phyloP scores from a whole-genome alignment of 352 stramenopile species.

The Globisporangium takayamanum region DNA sequence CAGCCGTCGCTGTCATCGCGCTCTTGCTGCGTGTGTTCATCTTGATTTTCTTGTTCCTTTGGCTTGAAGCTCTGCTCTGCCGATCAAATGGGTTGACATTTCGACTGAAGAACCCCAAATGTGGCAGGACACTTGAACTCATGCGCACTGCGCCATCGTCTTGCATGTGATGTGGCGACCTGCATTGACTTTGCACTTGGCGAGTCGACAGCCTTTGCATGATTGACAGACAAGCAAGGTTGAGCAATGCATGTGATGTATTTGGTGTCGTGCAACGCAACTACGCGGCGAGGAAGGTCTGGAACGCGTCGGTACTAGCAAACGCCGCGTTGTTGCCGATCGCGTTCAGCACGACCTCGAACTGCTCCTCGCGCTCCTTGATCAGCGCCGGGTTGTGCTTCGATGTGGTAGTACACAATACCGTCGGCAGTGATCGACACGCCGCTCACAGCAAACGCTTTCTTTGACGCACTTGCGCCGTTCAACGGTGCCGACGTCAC shows the following conservation, averaged over 20 bases:
- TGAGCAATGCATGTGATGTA: constrained; percentile 10
- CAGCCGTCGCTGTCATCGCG: neutral
- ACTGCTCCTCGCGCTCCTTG: constrained; percentile 51
- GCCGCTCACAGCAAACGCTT: constrained; percentile 39
- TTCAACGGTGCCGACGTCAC: neutral
- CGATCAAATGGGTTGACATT: too few relatives aligned
- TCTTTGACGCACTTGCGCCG: constrained; percentile 11
- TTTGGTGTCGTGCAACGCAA: neutral
- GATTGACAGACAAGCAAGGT: neutral
- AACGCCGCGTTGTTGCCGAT: constrained; percentile 47
- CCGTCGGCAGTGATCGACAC: constrained; percentile 57
- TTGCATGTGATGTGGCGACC: too few relatives aligned
- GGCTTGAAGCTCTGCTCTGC: too few relatives aligned
- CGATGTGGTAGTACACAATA: constrained; percentile 67
- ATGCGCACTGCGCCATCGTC: too few relatives aligned
- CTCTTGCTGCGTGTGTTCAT: neutral
- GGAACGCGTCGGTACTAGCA: constrained; percentile 40
- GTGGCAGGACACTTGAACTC: too few relatives aligned
- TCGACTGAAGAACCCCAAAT: too few relatives aligned
- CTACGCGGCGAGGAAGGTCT: constrained; percentile 36
- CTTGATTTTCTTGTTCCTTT: too few relatives aligned
- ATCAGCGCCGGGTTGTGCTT: constrained; percentile 56
- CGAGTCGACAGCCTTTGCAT: too few relatives aligned
- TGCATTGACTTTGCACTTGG: too few relatives aligned
- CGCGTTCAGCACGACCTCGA: constrained; percentile 60